Evolutionary conservation across 768 basidiomycete species (phyloP), one percentile per base, ranked within the genome.

Genomic region (Lyophyllum atratum): DNA sequence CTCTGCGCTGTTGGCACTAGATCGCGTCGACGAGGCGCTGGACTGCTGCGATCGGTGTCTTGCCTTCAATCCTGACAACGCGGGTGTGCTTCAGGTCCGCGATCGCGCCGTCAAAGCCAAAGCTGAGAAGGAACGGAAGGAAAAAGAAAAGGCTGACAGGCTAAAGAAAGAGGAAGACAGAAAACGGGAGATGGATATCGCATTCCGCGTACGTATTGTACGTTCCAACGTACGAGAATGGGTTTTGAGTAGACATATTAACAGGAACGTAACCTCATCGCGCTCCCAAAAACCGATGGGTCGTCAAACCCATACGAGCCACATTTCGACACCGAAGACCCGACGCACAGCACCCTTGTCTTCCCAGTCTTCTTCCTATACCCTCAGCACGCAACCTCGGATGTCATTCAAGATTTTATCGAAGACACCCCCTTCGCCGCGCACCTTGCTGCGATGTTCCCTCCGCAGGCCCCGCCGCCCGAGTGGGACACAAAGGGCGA

Each of bases 291-390:
- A 54, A 79, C 80, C 19, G 79, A 82, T 26, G 77, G 80, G 26
- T 74, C 78, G 37, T 76, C 76, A 51, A 85, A 81, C 64, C 84
- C 84, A 7, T 86, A 83, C 66, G 71, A 74, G 49, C 86, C 91
- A 8, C 80, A 83, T 54, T 89, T 89, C 64, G 87, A 90, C 66
- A 68, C 80, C 2, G 85, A 88, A 59, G 89, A 87, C 71, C 68
- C 83, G 55, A 74, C 84, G 55, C 61, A 79, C 62, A 68, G 70
- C 59, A 86, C 85, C 0, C 80, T 96, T 12, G 72, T 96, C 59
- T 70, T 97, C 68, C 96, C 97, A 2, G 87, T 90, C 40, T 92
- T 97, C 77, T 90, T 98, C 73, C 80, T 98, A 58, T 97, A 98
- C 72, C 97, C 97, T 6, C 88, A 93, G 68, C 80, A 94, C 61